Evolutionary conservation across 2,329 filamentous ascomycete species (phyloP).

Genomic region (Exophiala aquamarina): DNA sequence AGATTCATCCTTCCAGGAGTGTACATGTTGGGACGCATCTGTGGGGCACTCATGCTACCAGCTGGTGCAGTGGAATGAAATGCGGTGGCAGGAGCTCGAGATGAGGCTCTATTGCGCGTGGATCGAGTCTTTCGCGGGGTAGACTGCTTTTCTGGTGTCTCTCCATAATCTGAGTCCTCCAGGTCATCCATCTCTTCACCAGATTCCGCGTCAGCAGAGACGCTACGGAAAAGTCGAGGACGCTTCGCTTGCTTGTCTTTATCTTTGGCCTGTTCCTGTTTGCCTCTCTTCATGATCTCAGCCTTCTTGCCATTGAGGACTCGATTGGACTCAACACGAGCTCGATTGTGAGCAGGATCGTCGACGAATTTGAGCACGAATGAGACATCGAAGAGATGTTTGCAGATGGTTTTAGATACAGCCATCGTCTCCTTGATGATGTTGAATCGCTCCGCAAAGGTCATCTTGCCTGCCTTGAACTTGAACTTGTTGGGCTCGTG

Average conservation of each 20-base stretch:
- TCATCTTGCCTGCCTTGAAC: constrained; percentile 15
- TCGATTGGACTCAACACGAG: constrained; percentile 35
- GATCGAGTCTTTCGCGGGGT: no score
- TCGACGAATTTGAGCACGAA: constrained; percentile 38
- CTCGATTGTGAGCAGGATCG: constrained; percentile 33
- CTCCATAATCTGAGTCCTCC: no score
- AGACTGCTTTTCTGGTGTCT: no score
- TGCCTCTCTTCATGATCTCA: constrained; percentile 34
- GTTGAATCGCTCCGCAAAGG: constrained; percentile 29
- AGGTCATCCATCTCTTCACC: no score
- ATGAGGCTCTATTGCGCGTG: no score
- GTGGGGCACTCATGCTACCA: no score
- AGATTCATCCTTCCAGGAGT: no score
- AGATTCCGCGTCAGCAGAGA: no score
- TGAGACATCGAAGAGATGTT: constrained; percentile 37
- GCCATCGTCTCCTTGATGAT: constrained; percentile 19
- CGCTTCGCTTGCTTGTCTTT: neutral
- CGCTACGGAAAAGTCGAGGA: neutral
- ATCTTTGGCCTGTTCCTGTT: constrained; percentile 18
- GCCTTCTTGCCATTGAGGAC: constrained; percentile 35
- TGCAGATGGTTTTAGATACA: constrained; percentile 40
- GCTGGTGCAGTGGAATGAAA: no score
- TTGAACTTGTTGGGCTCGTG: constrained; percentile 29
- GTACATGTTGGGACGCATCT: no score
- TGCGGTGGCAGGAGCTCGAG: no score